These are phyloP conservation scores for Lineolata rhizophorae DNA, from an alignment of 495 filamentous ascomycete genomes.

Conservation along the genomic window DNA sequence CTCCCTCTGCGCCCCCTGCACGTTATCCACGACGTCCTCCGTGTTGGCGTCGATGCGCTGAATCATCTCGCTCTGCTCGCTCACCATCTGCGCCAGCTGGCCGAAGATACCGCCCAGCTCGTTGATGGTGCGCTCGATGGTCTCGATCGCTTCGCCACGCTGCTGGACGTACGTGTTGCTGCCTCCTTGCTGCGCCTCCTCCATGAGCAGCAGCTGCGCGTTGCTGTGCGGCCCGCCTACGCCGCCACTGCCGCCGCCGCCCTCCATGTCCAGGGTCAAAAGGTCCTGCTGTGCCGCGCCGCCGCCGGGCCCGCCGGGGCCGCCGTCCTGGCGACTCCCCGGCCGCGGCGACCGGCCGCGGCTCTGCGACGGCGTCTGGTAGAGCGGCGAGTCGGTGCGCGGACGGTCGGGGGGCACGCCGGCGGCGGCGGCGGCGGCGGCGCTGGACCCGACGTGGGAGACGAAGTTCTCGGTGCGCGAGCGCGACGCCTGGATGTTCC, in stretches of 20 bases:
- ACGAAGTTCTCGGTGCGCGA: constrained; percentile 92
- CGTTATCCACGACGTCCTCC: constrained; percentile 89
- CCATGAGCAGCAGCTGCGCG: constrained; percentile 84
- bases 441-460: constrained; percentile 60
- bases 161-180: constrained; percentile 81
- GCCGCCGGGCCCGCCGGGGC: constrained; percentile 24
- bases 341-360: constrained; percentile 34
- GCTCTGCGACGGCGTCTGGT: constrained; percentile 44
- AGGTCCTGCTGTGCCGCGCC: constrained; percentile 38
- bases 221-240: constrained; percentile 34
- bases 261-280: constrained; percentile 48
- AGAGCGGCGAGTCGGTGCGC: constrained; percentile 57
- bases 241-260: constrained; percentile 11
- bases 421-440: constrained; percentile 35
- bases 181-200: constrained; percentile 68
- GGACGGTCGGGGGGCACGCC: constrained; percentile 25
- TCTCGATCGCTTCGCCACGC: constrained; percentile 86
- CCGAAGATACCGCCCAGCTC: constrained; percentile 93
- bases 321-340: too few relatives aligned
- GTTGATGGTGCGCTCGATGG: constrained; percentile 84
- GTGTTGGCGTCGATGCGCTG: constrained; percentile 67
- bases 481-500: constrained; percentile 91
- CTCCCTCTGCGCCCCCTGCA: constrained; percentile 86
- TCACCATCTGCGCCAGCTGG: constrained; percentile 92
- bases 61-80: constrained; percentile 89